A percentile compares a stretch with the other conserved stretches of the same genome.
These are phyloP conservation scores for Phytopythium boreale DNA, from an alignment of 352 stramenopile species.

Conservation along the genomic window DNA sequence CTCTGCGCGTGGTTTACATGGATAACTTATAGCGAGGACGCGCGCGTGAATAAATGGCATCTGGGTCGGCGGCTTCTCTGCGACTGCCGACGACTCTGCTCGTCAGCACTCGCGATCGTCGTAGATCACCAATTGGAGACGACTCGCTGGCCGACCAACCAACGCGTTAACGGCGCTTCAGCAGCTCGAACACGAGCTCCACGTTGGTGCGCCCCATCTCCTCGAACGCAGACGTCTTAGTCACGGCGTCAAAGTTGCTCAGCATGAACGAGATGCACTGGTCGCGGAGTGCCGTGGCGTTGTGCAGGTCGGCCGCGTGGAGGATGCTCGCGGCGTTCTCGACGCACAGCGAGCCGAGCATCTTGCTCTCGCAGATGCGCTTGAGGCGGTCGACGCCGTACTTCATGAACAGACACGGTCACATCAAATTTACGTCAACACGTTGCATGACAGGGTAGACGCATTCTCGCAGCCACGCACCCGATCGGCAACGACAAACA, in stretches of 20 bases:
- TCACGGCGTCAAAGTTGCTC: slow-evolving; percentile 96
- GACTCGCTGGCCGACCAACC: not conserved
- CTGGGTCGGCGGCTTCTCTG: no score
- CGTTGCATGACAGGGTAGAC: not conserved
- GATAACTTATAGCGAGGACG: not conserved
- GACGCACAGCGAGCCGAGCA: slow-evolving; percentile 93
- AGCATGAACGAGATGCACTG: slow-evolving; percentile 97
- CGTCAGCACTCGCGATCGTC: not conserved
- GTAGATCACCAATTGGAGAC: no score
- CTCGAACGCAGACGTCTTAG: slow-evolving; percentile 96
- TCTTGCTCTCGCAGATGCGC: slow-evolving; percentile 94
- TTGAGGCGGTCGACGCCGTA: slow-evolving; percentile 88
- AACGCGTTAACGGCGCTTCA: slow-evolving; percentile 71
- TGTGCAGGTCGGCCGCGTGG: slow-evolving; percentile 95
- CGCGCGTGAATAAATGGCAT: not conserved
- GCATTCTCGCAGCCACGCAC: slow-evolving; percentile 19
- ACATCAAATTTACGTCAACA: not conserved
- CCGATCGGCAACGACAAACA: slow-evolving; percentile 92
- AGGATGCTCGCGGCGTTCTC: slow-evolving; percentile 97
- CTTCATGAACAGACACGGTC: slow-evolving; percentile 17
- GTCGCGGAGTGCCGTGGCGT: slow-evolving; percentile 89
- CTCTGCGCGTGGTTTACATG: not conserved
- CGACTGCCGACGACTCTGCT: not conserved
- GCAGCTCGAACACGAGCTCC: slow-evolving; percentile 97
- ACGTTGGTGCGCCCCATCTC: slow-evolving; percentile 98